Base-by-base conservation (phyloP, 1,284 basidiomycete genomes). In the Tilletiaria anomala region DNA sequence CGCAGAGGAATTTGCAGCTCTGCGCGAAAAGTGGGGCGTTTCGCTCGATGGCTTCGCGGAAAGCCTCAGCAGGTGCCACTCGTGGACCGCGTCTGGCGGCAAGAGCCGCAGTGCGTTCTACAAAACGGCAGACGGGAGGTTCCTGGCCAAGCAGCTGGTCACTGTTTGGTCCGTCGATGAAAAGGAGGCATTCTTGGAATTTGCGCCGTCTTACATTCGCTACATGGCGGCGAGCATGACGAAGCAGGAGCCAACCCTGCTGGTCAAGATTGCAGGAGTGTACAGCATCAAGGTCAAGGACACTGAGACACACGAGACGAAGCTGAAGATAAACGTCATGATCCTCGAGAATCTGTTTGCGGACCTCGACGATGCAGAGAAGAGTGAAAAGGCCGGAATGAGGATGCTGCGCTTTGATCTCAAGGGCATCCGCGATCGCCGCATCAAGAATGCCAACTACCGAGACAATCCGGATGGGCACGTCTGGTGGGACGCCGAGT, bases 241-340 rank as follows among this genome's bases (percentile, higher is more conserved):
- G 15, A 49, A 55, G 24, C 42, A 56, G 26, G 55, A 52, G 12
- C 58, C 58, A 16, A 59, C 54, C 24, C 39, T 59, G 35, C 51
- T 61, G 11, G 57, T 58, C 50, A 59, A 59, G 51, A 61, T 61
- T 21, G 50, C 53, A 2, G 58, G 58, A 17, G 54, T 55, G 5
- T 61, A 61, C 49, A 51, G 44, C 39, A 45, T 61, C 46, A 61
- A 61, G 48, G 54, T 61, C 47, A 61, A 61, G 37, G 53, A 61
- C 37, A 45, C 40, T 26, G 55, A 53, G 38, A 44, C 43, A 12
- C 47, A 50, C 16, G 55, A 57, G 42, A 50, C 46, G 19, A 52
- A 49, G 45, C 45, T 59, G 42, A 57, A 58, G 47, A 56, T 57
- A 52, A 59, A 49, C 39, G 40, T 61, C 21, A 56, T 57, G 55